Conservation (phyloP, 805 yeast genomes). For the Blastobotrys americana region DNA sequence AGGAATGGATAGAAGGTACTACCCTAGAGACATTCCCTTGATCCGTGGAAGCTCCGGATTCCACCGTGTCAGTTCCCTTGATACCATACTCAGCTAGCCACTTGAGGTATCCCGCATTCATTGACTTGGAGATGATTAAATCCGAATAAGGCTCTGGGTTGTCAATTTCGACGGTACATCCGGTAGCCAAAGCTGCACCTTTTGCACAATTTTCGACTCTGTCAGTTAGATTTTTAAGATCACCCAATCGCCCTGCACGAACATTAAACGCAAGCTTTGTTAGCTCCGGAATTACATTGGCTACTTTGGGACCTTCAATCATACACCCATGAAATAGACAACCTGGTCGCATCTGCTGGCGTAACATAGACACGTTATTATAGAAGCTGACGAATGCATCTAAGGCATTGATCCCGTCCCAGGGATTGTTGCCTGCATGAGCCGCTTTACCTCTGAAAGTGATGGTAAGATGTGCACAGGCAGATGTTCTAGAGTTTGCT, state of each 20-base stretch:
- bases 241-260: neutral
- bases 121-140: neutral
- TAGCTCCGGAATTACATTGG: conserved; percentile 24
- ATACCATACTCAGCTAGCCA: neutral
- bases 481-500: neutral
- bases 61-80: neutral
- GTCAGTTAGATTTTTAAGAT: neutral
- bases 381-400: conserved; percentile 27
- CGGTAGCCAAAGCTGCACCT: conserved; percentile 6
- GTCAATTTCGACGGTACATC: neutral
- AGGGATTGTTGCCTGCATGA: conserved; percentile 29
- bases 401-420: conserved; percentile 29
- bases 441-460: conserved; percentile 26
- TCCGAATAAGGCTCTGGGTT: neutral
- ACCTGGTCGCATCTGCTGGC: conserved; percentile 27
- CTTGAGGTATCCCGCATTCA: conserved; percentile 1
- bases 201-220: conserved; percentile 1
- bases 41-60: conserved; percentile 1
- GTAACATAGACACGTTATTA: conserved; percentile 24
- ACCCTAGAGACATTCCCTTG: conserved; percentile 2
- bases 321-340: conserved; percentile 25
- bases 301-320: conserved; percentile 23
- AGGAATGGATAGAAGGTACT: neutral
- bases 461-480: conserved; percentile 2
- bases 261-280: neutral